Conservation (phyloP, 495 filamentous ascomycete genomes). For the Neurospora intermedia region DNA sequence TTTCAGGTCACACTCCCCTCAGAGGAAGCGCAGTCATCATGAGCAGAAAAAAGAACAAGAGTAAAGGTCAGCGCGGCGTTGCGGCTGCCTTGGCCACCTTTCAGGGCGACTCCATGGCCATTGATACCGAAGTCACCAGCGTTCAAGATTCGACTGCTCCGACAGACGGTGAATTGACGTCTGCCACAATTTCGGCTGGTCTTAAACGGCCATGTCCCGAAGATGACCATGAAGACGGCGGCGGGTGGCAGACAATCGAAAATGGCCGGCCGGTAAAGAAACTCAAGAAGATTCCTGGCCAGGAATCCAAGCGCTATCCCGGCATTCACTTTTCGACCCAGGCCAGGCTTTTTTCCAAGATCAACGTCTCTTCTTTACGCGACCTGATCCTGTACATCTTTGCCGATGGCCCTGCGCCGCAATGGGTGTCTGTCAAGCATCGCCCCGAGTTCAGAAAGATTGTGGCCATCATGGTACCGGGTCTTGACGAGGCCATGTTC, state of each 20-base stretch:
- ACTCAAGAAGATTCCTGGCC: constrained; percentile 46
- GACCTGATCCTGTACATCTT: constrained; percentile 78
- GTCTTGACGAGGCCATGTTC: constrained; percentile 84
- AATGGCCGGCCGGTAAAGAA: constrained; percentile 39
- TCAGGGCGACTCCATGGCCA: background rate
- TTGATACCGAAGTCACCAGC: background rate
- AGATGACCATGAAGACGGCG: constrained; percentile 22
- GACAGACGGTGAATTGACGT: background rate
- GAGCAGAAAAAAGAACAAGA: constrained; percentile 20
- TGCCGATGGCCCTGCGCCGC: constrained; percentile 69
- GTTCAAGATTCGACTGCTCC: background rate
- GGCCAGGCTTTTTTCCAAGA: constrained; percentile 55
- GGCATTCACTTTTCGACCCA: constrained; percentile 56
- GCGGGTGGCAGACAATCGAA: constrained; percentile 41
- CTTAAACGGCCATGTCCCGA: constrained; percentile 33
- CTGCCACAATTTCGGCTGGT: constrained; percentile 12
- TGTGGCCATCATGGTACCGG: constrained; percentile 89
- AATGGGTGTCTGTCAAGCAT: constrained; percentile 77
- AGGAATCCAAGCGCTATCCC: constrained; percentile 55
- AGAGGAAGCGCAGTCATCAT: constrained; percentile 4
- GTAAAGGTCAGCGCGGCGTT: constrained; percentile 6
- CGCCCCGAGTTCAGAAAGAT: constrained; percentile 68
- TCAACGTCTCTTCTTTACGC: constrained; percentile 73
- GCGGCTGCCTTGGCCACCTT: constrained; percentile 5
- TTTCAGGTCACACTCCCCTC: background rate